A percentile compares a stretch with the other conserved stretches of the same genome.
Evolutionary conservation across 768 basidiomycete genomes (phyloP).

Genomic region (Floccularia luteovirens): DNA sequence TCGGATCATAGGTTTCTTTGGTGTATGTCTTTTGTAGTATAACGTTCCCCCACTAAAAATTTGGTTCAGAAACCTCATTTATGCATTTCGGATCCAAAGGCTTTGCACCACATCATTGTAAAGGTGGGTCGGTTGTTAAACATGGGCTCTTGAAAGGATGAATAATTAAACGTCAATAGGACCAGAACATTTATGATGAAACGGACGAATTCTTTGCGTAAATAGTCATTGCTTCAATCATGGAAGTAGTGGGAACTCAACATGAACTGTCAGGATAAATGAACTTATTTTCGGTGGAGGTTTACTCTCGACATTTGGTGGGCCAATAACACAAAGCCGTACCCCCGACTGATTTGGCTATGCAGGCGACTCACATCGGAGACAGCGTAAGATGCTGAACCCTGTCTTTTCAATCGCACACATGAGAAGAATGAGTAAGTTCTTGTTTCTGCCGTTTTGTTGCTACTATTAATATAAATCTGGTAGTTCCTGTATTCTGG

Average conservation of each 20-base stretch:
- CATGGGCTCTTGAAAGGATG: background rate
- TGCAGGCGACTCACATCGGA: conserved; percentile 33
- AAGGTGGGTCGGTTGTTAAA: conserved; percentile 25
- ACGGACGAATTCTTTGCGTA: conserved; percentile 16
- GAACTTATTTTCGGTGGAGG: too few relatives aligned
- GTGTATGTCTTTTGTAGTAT: too few relatives aligned
- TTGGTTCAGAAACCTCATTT: conserved; percentile 17
- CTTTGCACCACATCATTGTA: conserved; percentile 25
- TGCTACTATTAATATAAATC: too few relatives aligned
- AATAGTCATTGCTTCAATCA: background rate
- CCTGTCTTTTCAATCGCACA: conserved; percentile 34
- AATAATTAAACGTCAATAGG: conserved; percentile 11
- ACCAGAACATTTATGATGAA: conserved; percentile 21
- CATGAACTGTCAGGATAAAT: too few relatives aligned
- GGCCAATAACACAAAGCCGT: background rate
- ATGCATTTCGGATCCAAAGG: conserved; percentile 27
- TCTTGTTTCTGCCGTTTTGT: background rate
- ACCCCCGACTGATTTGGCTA: too few relatives aligned
- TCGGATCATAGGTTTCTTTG: conserved; percentile 19
- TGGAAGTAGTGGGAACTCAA: conserved; percentile 11
- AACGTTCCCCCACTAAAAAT: background rate
- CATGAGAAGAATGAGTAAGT: conserved; percentile 28
- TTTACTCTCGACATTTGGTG: background rate
- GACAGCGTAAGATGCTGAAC: conserved; percentile 34
- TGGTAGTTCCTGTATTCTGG: conserved; percentile 28